Evolutionary conservation across 257 asterid species (phyloP).

Genomic region (Solanum tarijense): DNA sequence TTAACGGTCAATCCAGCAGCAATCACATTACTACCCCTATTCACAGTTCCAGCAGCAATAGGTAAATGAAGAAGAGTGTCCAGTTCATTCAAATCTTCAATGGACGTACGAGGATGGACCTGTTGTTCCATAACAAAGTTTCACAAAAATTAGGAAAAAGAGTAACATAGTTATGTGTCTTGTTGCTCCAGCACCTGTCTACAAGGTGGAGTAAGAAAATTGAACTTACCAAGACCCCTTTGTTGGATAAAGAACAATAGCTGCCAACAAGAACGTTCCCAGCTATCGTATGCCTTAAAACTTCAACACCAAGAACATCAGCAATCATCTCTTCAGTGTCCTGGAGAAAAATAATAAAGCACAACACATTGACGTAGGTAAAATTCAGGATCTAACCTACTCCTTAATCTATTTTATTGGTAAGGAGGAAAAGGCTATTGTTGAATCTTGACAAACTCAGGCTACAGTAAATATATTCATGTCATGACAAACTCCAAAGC

Average conservation of each 20-base stretch:
- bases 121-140: background rate
- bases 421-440: background rate
- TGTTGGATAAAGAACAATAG: background rate
- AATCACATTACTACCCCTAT: slow-evolving; percentile 76
- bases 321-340: background rate
- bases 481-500: background rate
- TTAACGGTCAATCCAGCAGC: slow-evolving; percentile 68
- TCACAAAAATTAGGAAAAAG: background rate
- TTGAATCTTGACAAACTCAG: background rate
- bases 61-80: slow-evolving; percentile 64
- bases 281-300: background rate
- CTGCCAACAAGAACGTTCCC: background rate
- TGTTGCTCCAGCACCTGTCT: background rate
- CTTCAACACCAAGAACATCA: background rate
- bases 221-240: background rate
- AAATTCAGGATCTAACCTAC: background rate
- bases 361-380: background rate
- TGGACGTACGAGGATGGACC: background rate
- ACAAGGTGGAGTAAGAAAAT: background rate
- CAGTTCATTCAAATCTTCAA: background rate
- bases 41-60: slow-evolving; percentile 67
- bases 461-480: background rate
- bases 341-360: background rate
- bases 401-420: background rate
- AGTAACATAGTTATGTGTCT: background rate